Evolutionary conservation across 305 asterid species (phyloP).

Genomic region (Euphrasia arctica): DNA sequence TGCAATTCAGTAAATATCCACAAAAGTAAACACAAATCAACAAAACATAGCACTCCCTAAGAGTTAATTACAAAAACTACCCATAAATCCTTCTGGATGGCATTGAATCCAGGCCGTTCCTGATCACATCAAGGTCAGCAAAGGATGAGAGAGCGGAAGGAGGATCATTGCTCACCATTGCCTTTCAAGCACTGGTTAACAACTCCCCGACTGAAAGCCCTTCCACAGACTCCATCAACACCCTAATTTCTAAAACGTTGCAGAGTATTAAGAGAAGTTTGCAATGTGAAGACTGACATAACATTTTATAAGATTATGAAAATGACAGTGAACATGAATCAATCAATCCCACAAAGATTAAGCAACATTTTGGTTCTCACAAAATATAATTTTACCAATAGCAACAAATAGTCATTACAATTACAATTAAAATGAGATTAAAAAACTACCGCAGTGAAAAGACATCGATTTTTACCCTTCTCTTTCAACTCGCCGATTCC

Average conservation of each 20-base stretch:
- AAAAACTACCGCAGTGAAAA: background rate
- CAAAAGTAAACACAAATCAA: no score
- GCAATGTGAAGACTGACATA: constrained; percentile 63
- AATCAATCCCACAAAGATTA: no score
- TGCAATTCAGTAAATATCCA: no score
- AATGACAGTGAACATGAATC: no score
- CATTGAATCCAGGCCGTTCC: constrained; percentile 43
- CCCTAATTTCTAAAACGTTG: constrained; percentile 41
- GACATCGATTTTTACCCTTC: background rate
- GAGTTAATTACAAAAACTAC: no score
- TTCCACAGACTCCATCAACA: constrained; percentile 48
- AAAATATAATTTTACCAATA: no score
- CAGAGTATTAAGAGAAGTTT: constrained; percentile 62
- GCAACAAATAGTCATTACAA: background rate
- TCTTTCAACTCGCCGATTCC: constrained; percentile 48
- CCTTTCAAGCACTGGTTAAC: constrained; percentile 63
- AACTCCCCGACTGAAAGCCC: constrained; percentile 47
- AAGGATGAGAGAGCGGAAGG: constrained; percentile 63
- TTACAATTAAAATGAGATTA: background rate
- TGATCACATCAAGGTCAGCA: constrained; percentile 48
- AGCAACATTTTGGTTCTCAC: no score
- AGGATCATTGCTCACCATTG: constrained; percentile 69
- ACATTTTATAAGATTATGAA: no score
- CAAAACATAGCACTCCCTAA: no score
- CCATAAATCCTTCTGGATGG: no score